Evolutionary conservation across 2,329 filamentous ascomycete genomes (phyloP), one percentile per base, ranked within the genome.

Genomic region (Setomelanomma holmii): DNA sequence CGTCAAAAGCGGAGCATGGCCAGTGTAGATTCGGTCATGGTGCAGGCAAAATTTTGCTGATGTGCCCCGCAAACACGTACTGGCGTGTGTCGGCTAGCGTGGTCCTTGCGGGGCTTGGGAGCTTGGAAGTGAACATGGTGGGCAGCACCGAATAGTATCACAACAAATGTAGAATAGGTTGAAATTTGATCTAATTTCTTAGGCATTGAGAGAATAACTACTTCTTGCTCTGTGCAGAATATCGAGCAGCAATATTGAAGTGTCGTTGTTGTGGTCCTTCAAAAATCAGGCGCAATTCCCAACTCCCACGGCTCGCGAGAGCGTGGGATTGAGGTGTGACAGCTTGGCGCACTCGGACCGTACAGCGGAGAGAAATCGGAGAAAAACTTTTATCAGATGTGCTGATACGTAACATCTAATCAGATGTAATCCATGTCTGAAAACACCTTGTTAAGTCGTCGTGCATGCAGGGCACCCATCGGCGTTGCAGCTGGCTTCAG

Each of bases 1-100:
- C 51, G 49, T 21, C 40, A 46, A 51, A 45, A 42, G 50, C 47
- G 56, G 60, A 51, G 49, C 47, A 40, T 30, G 41, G 20, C 51
- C 55, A 40, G 44, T 48, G 38, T 42, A 33, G 33, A n/a, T 19
- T 39, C 49, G 52, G 63, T 65, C 63, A 66, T 69, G 49, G 58
- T 55, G 58, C 54, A 64, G 53, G 59, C 49, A 64, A 60, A 71
- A 61, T 63, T 68, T 69, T 69, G 27, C 55, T 45, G 22, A 44
- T 14, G 21, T 45, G 59, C 58, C 64, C 68, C 69, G 61, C 63
- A 60, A 53, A 53, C 66, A 62, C 67, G 56, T 20, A 53, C 55
- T 27, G 48, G 41, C 45, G 21, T 21, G 58, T 48, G 39, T 53
- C 39, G 49, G 40, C 17, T 41, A n/a, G n/a, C n/a, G n/a, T n/a